Percentiles rank a stretch among this genome's conserved stretches.
These are phyloP conservation scores for Leucosporidium creatinivorum DNA, from an alignment of 768 basidiomycete species.

Conservation along the genomic window DNA sequence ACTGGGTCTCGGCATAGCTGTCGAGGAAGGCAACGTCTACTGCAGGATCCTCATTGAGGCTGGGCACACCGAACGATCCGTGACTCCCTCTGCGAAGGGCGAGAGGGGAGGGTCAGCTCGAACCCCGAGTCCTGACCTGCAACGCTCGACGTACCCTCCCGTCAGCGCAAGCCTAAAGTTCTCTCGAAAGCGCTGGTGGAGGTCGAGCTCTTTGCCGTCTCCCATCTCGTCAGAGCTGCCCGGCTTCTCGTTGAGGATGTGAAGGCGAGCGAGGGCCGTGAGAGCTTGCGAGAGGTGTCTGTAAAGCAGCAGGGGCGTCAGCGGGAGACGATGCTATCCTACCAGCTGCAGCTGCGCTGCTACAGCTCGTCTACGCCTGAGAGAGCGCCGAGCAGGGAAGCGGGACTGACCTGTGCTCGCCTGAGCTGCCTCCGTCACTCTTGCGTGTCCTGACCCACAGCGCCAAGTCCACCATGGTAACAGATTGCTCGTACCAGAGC, in stretches of 20 bases:
- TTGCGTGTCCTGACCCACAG: conserved; percentile 52
- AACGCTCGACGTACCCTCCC: conserved; percentile 58
- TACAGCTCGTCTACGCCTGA: background rate
- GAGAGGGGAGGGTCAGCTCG: background rate
- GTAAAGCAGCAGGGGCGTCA: background rate
- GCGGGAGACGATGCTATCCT: background rate
- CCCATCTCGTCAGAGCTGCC: conserved; percentile 37
- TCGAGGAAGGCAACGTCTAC: conserved; percentile 57
- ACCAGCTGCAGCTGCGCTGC: background rate
- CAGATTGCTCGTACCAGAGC: conserved; percentile 77
- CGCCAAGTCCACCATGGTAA: conserved; percentile 62
- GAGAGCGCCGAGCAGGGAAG: background rate
- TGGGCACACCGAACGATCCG: conserved; percentile 63
- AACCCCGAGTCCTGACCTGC: background rate
- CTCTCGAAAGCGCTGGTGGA: conserved; percentile 69
- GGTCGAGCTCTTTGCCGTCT: conserved; percentile 20
- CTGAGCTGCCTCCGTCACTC: conserved; percentile 21
- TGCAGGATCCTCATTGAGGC: conserved; percentile 49
- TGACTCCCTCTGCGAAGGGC: conserved; percentile 32
- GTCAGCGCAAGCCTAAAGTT: conserved; percentile 76
- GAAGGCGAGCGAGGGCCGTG: conserved; percentile 55
- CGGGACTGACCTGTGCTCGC: conserved; percentile 15
- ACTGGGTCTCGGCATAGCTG: conserved; percentile 72
- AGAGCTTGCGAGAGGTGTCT: conserved; percentile 70
- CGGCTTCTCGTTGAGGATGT: conserved; percentile 59